These are phyloP conservation scores for Talaromyces thailandensis DNA, from an alignment of 495 filamentous ascomycete genomes.

Conservation along the genomic window DNA sequence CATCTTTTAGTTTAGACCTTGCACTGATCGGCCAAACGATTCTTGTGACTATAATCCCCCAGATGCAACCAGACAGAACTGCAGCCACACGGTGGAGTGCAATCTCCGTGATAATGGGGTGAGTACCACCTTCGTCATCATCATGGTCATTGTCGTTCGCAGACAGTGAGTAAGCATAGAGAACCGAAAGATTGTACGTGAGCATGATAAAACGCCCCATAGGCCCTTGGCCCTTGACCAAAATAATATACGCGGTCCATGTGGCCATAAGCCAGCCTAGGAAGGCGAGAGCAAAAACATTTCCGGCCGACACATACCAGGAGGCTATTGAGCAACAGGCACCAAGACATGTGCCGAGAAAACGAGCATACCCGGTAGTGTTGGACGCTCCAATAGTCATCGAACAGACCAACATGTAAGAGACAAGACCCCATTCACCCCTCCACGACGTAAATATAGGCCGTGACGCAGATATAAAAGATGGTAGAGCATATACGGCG, in stretches of 20 bases:
- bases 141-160: constrained; percentile 63
- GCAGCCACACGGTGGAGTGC: constrained; percentile 83
- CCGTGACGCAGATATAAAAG: constrained; percentile 70
- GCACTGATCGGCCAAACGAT: constrained; percentile 91
- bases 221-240: constrained; percentile 74
- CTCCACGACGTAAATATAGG: constrained; percentile 82
- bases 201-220: constrained; percentile 89
- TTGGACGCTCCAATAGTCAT: constrained; percentile 97
- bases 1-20: constrained; percentile 74
- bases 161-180: constrained; percentile 87
- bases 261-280: constrained; percentile 74
- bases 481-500: constrained; percentile 73
- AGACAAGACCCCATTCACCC: constrained; percentile 92
- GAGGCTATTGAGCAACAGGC: constrained; percentile 63
- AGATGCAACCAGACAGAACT: constrained; percentile 78
- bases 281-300: constrained; percentile 62
- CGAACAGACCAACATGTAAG: constrained; percentile 95
- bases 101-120: constrained; percentile 81
- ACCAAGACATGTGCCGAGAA: constrained; percentile 81
- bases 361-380: constrained; percentile 77
- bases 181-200: constrained; percentile 92
- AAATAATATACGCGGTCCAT: constrained; percentile 80
- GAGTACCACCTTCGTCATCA: constrained; percentile 71
- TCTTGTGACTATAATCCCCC: constrained; percentile 86
- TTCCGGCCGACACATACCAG: constrained; percentile 67